Percentiles rank a stretch among this genome's conserved stretches.
These are phyloP conservation scores for Epichloe sylvatica DNA, from an alignment of 2,329 filamentous ascomycete genomes.

Conservation along the genomic window DNA sequence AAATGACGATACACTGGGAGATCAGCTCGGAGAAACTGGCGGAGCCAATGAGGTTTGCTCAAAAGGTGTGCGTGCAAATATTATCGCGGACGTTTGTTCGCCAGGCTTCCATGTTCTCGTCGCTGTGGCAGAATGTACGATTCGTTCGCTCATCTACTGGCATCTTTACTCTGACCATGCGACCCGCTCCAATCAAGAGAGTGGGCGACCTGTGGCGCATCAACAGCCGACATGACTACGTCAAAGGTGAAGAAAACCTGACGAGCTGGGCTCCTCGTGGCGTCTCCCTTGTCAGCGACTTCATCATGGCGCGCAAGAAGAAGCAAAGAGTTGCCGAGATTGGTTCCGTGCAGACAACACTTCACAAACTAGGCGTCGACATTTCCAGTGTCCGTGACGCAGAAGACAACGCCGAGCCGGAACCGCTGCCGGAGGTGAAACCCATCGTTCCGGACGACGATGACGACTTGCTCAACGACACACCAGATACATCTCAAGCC, in stretches of 20 bases:
- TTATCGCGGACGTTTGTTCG: conserved; percentile 72
- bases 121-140: conserved; percentile 71
- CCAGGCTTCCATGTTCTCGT: conserved; percentile 73
- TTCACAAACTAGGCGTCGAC: conserved; percentile 44
- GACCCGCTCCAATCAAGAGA: conserved; percentile 78
- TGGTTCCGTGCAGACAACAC: conserved; percentile 54
- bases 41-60: conserved; percentile 76
- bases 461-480: conserved; percentile 44
- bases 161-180: conserved; percentile 75
- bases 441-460: conserved; percentile 39
- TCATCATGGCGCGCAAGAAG: conserved; percentile 60
- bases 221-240: conserved; percentile 87
- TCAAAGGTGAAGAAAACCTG: conserved; percentile 86
- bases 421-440: conserved; percentile 22
- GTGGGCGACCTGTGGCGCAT: conserved; percentile 87
- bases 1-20: conserved; percentile 78
- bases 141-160: conserved; percentile 77
- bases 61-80: conserved; percentile 71
- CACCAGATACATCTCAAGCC: conserved; percentile 37
- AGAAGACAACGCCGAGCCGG: conserved; percentile 23
- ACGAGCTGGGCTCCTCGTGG: conserved; percentile 77
- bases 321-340: conserved; percentile 65
- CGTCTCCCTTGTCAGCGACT: conserved; percentile 83
- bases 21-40: conserved; percentile 69
- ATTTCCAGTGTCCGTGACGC: conserved; percentile 22